These are phyloP conservation scores for Globisporangium irregulare DNA, from an alignment of 352 stramenopile genomes.

Conservation along the genomic window DNA sequence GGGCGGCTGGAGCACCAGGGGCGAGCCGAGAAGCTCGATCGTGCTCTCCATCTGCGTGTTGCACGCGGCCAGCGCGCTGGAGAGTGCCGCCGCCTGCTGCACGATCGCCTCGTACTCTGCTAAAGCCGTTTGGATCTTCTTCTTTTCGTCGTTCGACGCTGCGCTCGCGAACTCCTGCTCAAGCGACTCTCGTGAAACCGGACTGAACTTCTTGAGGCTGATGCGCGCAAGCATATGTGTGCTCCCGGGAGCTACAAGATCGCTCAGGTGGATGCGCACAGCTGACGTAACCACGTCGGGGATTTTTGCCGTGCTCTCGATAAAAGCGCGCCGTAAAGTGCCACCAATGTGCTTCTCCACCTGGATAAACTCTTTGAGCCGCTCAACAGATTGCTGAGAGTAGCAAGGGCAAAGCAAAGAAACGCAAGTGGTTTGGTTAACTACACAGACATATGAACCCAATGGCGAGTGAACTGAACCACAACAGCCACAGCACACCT, in stretches of 20 bases:
- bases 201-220: slow-evolving; percentile 23
- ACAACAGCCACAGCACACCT: neutral
- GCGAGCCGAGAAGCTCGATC: slow-evolving; percentile 28
- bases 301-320: slow-evolving; percentile 26
- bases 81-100: slow-evolving; percentile 27
- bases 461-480: neutral
- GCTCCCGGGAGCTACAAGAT: slow-evolving; percentile 33
- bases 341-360: slow-evolving; percentile 43
- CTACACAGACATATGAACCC: neutral
- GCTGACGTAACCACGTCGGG: slow-evolving; percentile 32
- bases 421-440: neutral
- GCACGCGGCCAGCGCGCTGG: slow-evolving; percentile 19
- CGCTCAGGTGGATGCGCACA: slow-evolving; percentile 35
- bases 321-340: slow-evolving; percentile 29
- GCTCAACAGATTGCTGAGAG: slow-evolving; percentile 28
- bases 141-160: slow-evolving; percentile 69
- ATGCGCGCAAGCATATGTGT: slow-evolving; percentile 15
- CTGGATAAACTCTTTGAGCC: slow-evolving; percentile 42
- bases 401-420: neutral
- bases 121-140: slow-evolving; percentile 56
- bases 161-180: slow-evolving; percentile 59
- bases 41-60: slow-evolving; percentile 29
- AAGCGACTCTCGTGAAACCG: slow-evolving; percentile 38
- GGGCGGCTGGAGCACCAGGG: slow-evolving; percentile 44
- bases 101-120: slow-evolving; percentile 54